phyloP scores from a whole-genome alignment of 257 asterid species.

The Forsythia suspensa region DNA sequence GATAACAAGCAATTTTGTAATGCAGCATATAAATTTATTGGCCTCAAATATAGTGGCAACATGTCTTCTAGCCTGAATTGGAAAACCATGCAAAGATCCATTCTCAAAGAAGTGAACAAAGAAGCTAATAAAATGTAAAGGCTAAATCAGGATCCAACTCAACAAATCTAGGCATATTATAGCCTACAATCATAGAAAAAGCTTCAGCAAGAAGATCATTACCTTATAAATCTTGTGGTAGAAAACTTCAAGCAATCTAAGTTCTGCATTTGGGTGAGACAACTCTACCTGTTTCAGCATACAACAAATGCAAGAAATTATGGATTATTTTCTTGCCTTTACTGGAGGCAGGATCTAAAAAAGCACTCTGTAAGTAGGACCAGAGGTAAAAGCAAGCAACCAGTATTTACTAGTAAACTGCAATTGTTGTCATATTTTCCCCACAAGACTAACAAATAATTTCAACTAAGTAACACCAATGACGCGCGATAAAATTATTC shows the following conservation, averaged over 20 bases:
- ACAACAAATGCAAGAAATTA: conserved; percentile 17
- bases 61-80: not conserved
- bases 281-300: conserved; percentile 46
- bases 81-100: not conserved
- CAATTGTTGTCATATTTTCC: not conserved
- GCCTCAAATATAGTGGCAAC: not conserved
- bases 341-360: not conserved
- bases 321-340: not conserved
- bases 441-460: not conserved
- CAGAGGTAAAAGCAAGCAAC: not conserved
- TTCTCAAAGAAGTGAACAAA: not conserved
- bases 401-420: not conserved
- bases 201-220: conserved; percentile 19
- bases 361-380: not conserved
- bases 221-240: conserved; percentile 72
- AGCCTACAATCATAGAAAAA: conserved; percentile 3
- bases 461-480: not conserved
- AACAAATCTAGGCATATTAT: conserved; percentile 9
- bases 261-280: conserved; percentile 69
- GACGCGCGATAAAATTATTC: conserved; percentile 9
- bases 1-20: not conserved
- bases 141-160: not conserved
- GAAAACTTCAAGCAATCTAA: conserved; percentile 68
- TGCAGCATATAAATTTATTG: not conserved
- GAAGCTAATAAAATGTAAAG: not conserved